A percentile compares a stretch with the other conserved stretches of the same genome.
phyloP scores from a whole-genome alignment of 2,329 filamentous ascomycete species.

The Colletotrichum tanaceti region DNA sequence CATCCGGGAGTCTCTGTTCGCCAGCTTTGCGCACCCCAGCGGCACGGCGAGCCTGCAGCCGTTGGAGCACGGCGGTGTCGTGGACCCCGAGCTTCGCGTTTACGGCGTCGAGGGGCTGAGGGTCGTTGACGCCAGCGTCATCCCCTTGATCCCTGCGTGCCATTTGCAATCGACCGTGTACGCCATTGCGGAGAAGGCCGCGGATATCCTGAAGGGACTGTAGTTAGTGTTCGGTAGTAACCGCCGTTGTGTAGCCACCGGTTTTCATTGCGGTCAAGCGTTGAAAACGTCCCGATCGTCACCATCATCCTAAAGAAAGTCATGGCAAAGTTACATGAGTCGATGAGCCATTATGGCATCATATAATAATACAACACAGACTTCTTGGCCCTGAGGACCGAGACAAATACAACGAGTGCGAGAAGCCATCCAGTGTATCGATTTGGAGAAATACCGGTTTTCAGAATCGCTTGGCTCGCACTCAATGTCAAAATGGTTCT shows the following conservation, averaged over 20 bases:
- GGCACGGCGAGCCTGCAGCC: slow-evolving; percentile 63
- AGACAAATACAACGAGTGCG: no score
- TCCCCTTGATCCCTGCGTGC: slow-evolving; percentile 47
- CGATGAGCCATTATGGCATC: no score
- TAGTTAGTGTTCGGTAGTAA: not conserved
- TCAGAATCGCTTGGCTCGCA: no score
- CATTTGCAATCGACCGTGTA: slow-evolving; percentile 52
- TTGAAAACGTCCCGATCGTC: not conserved
- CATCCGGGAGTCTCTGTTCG: slow-evolving; percentile 6
- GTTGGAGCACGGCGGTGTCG: slow-evolving; percentile 51
- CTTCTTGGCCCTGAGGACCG: no score
- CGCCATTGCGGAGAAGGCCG: slow-evolving; percentile 50
- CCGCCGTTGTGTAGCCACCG: not conserved
- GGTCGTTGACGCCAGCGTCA: slow-evolving; percentile 48
- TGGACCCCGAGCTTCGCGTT: slow-evolving; percentile 47
- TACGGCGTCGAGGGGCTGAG: slow-evolving; percentile 46
- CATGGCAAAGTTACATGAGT: no score
- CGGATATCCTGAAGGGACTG: slow-evolving; percentile 22
- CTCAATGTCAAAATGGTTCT: no score
- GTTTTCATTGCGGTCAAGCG: not conserved
- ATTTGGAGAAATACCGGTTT: no score
- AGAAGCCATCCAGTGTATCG: no score
- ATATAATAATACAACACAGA: no score
- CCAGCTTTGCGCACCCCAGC: slow-evolving; percentile 52
- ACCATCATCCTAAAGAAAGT: no score